A percentile compares a stretch with the other conserved stretches of the same genome.
These are phyloP conservation scores for Sporothrix globosa DNA, from an alignment of 2,329 filamentous ascomycete species.

Conservation along the genomic window DNA sequence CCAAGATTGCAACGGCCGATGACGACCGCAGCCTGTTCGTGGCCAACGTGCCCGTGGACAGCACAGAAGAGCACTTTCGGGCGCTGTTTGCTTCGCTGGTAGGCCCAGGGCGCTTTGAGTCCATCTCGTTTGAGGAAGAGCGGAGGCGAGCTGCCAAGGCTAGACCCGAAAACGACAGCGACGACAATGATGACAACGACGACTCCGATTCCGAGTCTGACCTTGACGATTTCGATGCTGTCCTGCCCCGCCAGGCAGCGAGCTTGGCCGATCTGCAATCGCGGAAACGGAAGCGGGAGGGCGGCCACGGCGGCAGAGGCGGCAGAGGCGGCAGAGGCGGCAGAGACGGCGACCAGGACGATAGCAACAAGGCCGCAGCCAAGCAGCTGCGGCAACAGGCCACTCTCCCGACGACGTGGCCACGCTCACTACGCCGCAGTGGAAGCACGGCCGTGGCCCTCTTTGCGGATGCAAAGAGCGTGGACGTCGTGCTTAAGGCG, in stretches of 20 bases:
- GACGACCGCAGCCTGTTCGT: slow-evolving; percentile 82
- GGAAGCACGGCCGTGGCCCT: slow-evolving; percentile 80
- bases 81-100: slow-evolving; percentile 74
- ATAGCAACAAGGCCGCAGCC: slow-evolving; percentile 34
- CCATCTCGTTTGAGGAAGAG: slow-evolving; percentile 72
- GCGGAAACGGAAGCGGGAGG: slow-evolving; percentile 57
- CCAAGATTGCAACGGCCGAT: slow-evolving; percentile 72
- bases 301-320: slow-evolving; percentile 37
- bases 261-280: slow-evolving; percentile 46
- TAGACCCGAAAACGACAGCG: neutral
- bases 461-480: slow-evolving; percentile 81
- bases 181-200: neutral
- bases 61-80: slow-evolving; percentile 75
- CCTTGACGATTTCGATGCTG: neutral
- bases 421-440: slow-evolving; percentile 68
- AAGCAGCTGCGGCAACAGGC: slow-evolving; percentile 20
- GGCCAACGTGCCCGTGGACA: slow-evolving; percentile 86
- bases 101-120: slow-evolving; percentile 76
- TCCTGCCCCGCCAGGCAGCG: slow-evolving; percentile 52
- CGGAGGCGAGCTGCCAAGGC: slow-evolving; percentile 43
- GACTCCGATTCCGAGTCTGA: slow-evolving; percentile 18
- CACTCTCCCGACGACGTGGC: slow-evolving; percentile 71
- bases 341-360: neutral
- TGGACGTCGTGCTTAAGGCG: slow-evolving; percentile 77
- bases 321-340: slow-evolving; percentile 35